Evolutionary conservation across 1,139 yeast species (phyloP).

Genomic region (Yamadazyma blattariae): DNA sequence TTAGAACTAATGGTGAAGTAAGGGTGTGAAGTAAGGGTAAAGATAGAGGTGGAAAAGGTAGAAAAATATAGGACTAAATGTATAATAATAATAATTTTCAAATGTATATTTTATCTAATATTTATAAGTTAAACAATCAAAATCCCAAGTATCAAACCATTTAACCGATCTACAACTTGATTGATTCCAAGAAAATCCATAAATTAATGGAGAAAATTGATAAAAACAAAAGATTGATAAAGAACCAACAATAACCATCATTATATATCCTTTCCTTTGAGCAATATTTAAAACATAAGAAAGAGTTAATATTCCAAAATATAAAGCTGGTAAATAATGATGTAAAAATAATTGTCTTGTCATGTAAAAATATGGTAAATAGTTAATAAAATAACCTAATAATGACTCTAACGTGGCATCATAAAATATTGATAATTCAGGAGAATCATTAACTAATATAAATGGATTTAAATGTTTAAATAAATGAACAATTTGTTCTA

Average conservation of each 20-base stretch:
- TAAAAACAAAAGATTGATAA: conserved; percentile 16
- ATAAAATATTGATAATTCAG: conserved; percentile 17
- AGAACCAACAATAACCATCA: conserved; percentile 15
- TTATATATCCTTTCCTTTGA: conserved; percentile 17
- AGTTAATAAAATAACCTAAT: conserved; percentile 37
- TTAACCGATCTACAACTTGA: conserved; percentile 23
- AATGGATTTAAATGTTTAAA: conserved; percentile 35
- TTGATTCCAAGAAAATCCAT: conserved; percentile 33
- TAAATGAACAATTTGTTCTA: conserved; percentile 19
- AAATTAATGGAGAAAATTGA: conserved; percentile 30
- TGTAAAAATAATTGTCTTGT: conserved; percentile 34
- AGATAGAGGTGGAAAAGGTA: neutral
- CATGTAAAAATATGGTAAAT: conserved; percentile 32
- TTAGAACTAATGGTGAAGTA: neutral
- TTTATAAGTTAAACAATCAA: conserved; percentile 26
- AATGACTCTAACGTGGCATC: conserved; percentile 22
- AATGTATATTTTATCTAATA: no score
- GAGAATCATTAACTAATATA: conserved; percentile 15
- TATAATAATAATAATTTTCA: no score
- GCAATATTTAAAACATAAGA: conserved; percentile 33
- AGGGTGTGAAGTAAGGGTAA: neutral
- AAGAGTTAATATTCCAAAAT: conserved; percentile 30
- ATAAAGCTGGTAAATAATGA: conserved; percentile 38
- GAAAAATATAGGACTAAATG: no score
- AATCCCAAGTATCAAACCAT: conserved; percentile 38